Evolutionary conservation across 2,329 filamentous ascomycete genomes (phyloP), one percentile per base, ranked within the genome.

Genomic region (Coniochaeta sp.): DNA sequence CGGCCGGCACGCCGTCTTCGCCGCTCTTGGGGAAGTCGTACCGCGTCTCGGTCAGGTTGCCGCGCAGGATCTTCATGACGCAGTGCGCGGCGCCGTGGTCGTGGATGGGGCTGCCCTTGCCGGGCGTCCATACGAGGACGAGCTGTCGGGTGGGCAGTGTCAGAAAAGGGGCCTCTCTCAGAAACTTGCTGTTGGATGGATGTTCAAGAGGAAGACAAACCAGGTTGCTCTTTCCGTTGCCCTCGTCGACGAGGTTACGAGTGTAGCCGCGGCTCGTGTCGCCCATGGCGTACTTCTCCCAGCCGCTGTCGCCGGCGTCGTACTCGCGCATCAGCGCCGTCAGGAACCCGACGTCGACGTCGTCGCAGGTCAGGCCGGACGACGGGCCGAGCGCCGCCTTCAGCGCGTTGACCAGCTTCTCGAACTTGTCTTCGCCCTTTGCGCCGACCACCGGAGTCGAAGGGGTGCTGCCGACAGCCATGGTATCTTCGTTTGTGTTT

Each of bases 61-160:
- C 93, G 66, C 86, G 86, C 63, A 96, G 82, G 65, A 93, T 87
- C 79, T 89, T 96, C 91, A 96, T 96, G 67, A 96, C 79, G 74
- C 93, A 97, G 72, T 96, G 93, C 42, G 92, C 90, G 63, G 93
- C 90, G 70, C 88, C 88, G 73, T 91, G 89, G 72, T 97, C 93
- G 71, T 97, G 93, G 70, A 97, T 91, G 12, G 89, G 88, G 67
- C 89, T 93, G 40, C 84, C 84, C 75, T 91, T 91, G 58, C 89
- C 89, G 0, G 93, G 92, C 17, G 87, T 88, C 93, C 93, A 97
- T 42, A 96, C 92, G 44, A 96, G 84, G 55, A 96, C 85, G 63
- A 96, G 83, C 89, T 93, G 72, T 68, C 62, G 59, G 40, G 7
- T 17, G 47, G 7, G 12, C 47, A 59, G 17, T 34, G 54, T 56